Percentiles rank a stretch among this genome's conserved stretches.
These are phyloP conservation scores for Trypanosoma brucei DNA, from an alignment of 208 protist species.

Conservation along the genomic window DNA sequence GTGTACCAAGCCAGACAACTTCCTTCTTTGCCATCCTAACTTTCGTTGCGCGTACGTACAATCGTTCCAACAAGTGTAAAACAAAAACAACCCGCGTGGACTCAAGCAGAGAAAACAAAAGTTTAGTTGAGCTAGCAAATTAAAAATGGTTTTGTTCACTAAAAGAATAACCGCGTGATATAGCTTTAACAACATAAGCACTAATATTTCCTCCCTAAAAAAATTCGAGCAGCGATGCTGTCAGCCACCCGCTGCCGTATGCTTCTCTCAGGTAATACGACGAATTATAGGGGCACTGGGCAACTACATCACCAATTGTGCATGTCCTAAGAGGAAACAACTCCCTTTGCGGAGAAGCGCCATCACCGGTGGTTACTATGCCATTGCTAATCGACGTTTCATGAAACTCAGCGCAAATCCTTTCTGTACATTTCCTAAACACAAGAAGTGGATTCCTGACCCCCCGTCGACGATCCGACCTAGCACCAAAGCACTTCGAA, in stretches of 20 bases:
- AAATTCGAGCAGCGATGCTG: conserved; percentile 47
- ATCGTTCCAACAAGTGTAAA: not conserved
- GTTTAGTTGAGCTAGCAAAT: too few species aligned
- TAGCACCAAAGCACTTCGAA: conserved; percentile 45
- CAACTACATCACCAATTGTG: conserved; percentile 40
- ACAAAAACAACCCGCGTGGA: too few species aligned
- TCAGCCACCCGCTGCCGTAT: conserved; percentile 72
- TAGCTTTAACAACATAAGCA: not conserved
- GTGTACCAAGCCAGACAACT: conserved; percentile 59
- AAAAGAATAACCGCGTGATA: too few species aligned
- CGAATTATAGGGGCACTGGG: conserved; percentile 60
- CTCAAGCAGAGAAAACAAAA: too few species aligned
- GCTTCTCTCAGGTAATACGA: conserved; percentile 59
- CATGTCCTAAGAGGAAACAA: conserved; percentile 64
- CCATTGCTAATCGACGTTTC: conserved; percentile 33
- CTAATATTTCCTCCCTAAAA: conserved; percentile 29
- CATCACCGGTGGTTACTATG: conserved; percentile 37
- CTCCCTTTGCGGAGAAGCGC: conserved; percentile 29
- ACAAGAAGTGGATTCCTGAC: conserved; percentile 27
- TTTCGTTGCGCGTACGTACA: not conserved
- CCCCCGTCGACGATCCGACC: conserved; percentile 24
- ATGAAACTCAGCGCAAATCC: conserved; percentile 75
- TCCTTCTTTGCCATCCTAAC: conserved; percentile 7
- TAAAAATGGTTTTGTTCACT: too few species aligned
- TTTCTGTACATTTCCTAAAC: conserved; percentile 71